A percentile compares a stretch with the other conserved stretches of the same genome.
phyloP scores from a whole-genome alignment of 1,284 basidiomycete species.

The Stereum hirsutum region DNA sequence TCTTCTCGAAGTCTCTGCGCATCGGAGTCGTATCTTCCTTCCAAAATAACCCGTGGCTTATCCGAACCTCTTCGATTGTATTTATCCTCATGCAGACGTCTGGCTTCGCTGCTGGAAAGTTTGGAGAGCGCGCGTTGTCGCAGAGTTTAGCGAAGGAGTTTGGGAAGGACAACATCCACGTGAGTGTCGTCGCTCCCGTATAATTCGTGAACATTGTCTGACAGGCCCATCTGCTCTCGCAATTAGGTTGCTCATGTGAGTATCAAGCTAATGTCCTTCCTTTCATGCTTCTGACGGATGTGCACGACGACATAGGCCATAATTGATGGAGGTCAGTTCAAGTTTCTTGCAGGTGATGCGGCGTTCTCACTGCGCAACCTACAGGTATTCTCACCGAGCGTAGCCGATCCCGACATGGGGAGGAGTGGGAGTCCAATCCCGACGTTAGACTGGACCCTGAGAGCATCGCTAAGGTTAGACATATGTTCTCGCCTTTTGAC shows the following conservation, averaged over 20 bases:
- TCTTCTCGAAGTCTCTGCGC: no score
- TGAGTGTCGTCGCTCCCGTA: slow-evolving; percentile 18
- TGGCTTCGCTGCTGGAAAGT: slow-evolving; percentile 63
- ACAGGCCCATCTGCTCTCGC: not conserved
- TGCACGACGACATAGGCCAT: slow-evolving; percentile 18
- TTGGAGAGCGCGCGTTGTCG: slow-evolving; percentile 53
- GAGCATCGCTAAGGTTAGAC: slow-evolving; percentile 52
- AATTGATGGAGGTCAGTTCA: slow-evolving; percentile 27
- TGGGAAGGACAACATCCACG: slow-evolving; percentile 72
- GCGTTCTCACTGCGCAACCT: no score
- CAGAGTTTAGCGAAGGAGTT: slow-evolving; percentile 79
- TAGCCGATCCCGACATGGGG: slow-evolving; percentile 17
- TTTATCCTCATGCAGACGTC: no score
- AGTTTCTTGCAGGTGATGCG: no score
- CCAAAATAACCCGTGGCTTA: no score
- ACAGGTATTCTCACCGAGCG: slow-evolving; percentile 41
- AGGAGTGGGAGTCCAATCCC: slow-evolving; percentile 36
- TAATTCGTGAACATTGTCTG: not conserved
- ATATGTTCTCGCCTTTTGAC: no score
- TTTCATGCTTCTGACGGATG: not conserved
- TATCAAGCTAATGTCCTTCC: slow-evolving; percentile 7
- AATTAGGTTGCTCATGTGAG: slow-evolving; percentile 58
- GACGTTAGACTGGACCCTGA: slow-evolving; percentile 46
- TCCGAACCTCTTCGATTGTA: no score
- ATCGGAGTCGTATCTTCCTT: no score